Conservation (phyloP, 768 basidiomycete species). For the Trametes cubensis region DNA sequence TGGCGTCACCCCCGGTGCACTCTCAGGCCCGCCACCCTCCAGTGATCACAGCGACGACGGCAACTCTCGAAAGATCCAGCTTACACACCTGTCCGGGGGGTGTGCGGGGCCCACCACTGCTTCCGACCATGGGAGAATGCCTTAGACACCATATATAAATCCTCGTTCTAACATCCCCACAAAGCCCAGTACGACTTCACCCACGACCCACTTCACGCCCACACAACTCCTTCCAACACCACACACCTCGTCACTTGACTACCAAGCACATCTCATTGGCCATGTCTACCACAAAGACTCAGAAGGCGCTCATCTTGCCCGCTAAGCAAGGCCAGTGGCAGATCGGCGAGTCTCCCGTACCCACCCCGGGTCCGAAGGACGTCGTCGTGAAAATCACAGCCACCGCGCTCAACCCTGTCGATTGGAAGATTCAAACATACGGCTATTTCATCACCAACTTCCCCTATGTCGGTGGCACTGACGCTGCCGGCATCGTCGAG, state of each 20-base stretch:
- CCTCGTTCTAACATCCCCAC: too few species aligned
- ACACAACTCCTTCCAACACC: too few species aligned
- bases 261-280: background rate
- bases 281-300: slow-evolving; percentile 6
- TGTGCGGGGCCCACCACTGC: too few species aligned
- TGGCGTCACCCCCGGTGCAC: background rate
- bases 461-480: slow-evolving; percentile 30
- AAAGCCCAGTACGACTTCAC: too few species aligned
- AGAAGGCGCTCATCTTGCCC: slow-evolving; percentile 23
- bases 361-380: slow-evolving; percentile 49
- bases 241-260: too few species aligned
- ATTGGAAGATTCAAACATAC: slow-evolving; percentile 51
- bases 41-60: background rate
- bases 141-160: too few species aligned
- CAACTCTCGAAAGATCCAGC: too few species aligned
- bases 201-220: too few species aligned
- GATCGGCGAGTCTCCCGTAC: slow-evolving; percentile 27
- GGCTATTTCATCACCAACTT: slow-evolving; percentile 25
- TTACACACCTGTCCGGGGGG: too few species aligned
- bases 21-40: background rate
- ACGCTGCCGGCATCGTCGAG: slow-evolving; percentile 28
- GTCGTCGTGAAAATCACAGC: slow-evolving; percentile 51
- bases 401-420: slow-evolving; percentile 54
- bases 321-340: slow-evolving; percentile 6
- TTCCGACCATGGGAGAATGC: too few species aligned